Evolutionary conservation across 140 eudicot species (phyloP), one percentile per base, ranked within the genome.

Genomic region (Oenanthe javanica): DNA sequence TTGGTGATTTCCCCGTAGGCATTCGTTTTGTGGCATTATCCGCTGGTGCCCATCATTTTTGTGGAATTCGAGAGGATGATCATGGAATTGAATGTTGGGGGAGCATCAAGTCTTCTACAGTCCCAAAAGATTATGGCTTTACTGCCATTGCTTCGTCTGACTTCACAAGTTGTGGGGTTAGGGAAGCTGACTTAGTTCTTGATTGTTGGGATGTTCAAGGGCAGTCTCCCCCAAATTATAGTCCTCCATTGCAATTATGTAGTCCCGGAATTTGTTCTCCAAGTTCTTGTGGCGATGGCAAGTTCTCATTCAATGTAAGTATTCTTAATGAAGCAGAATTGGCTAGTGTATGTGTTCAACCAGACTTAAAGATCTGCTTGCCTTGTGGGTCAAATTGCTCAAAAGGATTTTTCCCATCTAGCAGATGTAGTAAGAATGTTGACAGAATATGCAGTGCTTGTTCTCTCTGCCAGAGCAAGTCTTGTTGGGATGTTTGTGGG

Each of bases 81-180:
- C 83, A 80, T n/a, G 83, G 70, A 11, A 80, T 80, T 51, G 83
- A 80, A 52, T 80, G 83, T 66, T 80, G 83, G 83, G 83, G 78
- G 25, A 80, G 70, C 67, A 47, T 80, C 4, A 80, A 80, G 27
- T 51, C 78, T 52, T 80, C 83, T 27, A 27, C 78, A 12, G 15
- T 80, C 31, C 83, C 83, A 49, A 80, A 70, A 54, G 83, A 61
- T 27, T 67, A 52, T 80, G 83, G 83, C 10, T 80, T 80, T 52
- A 49, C 71, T 7, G 83, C 77, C 51, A 69, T 80, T 70, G 83
- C 77, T 49, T 80, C 83, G 21, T 47, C 83, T 9, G 83, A 72
- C 25, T 80, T 7, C 52, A 72, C 77, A 0, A 48, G 77, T 49
- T 80, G 83, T 69, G 83, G 83, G 38, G 70, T 80, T 27, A 70